Percentiles rank a stretch among this genome's conserved stretches.
Evolutionary conservation across 2,329 filamentous ascomycete species (phyloP).

Genomic region (Fusarium miscanthi): DNA sequence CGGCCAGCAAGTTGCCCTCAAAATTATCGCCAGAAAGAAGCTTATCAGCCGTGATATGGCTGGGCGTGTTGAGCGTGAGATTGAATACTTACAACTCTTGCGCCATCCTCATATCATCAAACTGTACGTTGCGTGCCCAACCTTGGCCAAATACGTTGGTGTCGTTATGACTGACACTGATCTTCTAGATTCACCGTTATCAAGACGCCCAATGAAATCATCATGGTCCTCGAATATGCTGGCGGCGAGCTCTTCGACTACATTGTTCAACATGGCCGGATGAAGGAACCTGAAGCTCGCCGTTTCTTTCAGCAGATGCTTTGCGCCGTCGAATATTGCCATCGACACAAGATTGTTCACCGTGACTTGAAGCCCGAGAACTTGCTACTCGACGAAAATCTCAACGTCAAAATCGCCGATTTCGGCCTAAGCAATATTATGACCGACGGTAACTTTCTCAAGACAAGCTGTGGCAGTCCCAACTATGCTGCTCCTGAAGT

Average conservation of each 20-base stretch:
- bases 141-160: neutral
- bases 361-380: constrained; percentile 98
- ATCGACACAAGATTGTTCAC: constrained; percentile 98
- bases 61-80: constrained; percentile 95
- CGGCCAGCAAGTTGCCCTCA: constrained; percentile 94
- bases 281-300: constrained; percentile 91
- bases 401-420: constrained; percentile 99
- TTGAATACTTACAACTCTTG: constrained; percentile 95
- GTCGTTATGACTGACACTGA: constrained; percentile 9
- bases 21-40: constrained; percentile 97
- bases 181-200: constrained; percentile 87
- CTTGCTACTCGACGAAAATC: constrained; percentile 89
- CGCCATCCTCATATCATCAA: constrained; percentile 99
- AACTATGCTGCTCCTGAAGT: constrained; percentile 99
- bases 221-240: constrained; percentile 99
- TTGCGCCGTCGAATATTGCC: constrained; percentile 98
- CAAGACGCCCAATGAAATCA: constrained; percentile 92
- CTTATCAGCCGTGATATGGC: constrained; percentile 98
- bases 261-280: constrained; percentile 92
- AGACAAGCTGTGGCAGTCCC: constrained; percentile 97
- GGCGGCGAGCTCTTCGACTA: constrained; percentile 98
- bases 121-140: constrained; percentile 68
- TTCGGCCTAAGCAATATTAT: constrained; percentile 99
- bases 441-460: constrained; percentile 99
- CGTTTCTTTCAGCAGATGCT: constrained; percentile 99